Evolutionary conservation across 352 stramenopile species (phyloP), one percentile per base, ranked within the genome.

Genomic region (Pythium plurisporium): DNA sequence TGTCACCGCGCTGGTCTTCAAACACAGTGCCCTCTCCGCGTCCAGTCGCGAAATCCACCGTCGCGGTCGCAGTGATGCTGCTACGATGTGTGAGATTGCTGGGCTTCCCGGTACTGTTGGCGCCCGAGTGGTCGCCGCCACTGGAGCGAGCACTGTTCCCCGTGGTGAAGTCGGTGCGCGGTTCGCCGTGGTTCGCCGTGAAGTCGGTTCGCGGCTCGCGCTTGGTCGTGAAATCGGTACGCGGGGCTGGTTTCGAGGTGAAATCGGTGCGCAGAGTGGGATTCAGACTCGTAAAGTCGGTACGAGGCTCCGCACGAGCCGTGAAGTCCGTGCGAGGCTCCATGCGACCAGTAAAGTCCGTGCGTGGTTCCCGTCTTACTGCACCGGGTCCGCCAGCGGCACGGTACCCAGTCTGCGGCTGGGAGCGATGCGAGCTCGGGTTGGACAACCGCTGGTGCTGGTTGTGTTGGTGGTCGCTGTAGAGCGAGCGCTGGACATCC

Each of bases 281-380:
- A n/a, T n/a, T n/a, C 27, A 30, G 14, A 36, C 27, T 43, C 51
- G 38, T 40, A 29, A 58, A 58, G 38, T 58, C 50, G 15, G 50
- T 49, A 9, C 25, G 34, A 9, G 34, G 49, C 46, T 53, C 46
- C 1, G 44, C 17, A 20, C n/a, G n/a, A n/a, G n/a, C n/a, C 30
- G 30, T 36, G 30, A 36, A 36, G 30, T 36, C 30, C 12, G 30
- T 77, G 17, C 70, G 69, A 0, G 62, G 55, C 37, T 73, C 29
- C 64, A 69, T 4, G 67, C 41, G 12, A n/a, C 19, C 9, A 9
- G 41, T 34, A 22, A 46, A 46, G 23, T 46, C 40, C 7, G 40
- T 46, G 8, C 40, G 19, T 17, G 40, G 40, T 17, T 46, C 40
- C 5, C 8, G 6, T n/a, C 20, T 41, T 15, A 22, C 5, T n/a